Conservation (phyloP, 2,329 filamentous ascomycete genomes). For the Tolypocladium endophyticum region DNA sequence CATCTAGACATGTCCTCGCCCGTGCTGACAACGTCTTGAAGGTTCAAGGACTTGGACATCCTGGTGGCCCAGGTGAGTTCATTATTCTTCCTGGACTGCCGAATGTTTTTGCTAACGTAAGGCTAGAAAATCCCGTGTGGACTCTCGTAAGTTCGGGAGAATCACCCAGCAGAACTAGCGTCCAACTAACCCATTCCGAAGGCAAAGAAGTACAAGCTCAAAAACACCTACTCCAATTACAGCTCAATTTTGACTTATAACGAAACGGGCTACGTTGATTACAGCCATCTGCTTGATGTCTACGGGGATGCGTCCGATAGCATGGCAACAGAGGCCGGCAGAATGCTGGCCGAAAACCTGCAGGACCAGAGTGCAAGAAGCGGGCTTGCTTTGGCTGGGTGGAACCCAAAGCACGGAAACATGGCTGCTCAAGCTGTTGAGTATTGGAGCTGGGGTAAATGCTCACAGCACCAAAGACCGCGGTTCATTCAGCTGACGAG, state of each 20-base stretch:
- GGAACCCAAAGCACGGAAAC: slow-evolving; percentile 45
- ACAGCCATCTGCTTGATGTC: slow-evolving; percentile 34
- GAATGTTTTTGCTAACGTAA: slow-evolving; percentile 4
- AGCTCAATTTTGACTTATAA: slow-evolving; percentile 49
- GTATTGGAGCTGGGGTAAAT: slow-evolving; percentile 37
- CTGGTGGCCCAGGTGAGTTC: slow-evolving; percentile 13
- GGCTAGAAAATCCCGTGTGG: slow-evolving; percentile 50
- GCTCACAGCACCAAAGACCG: neutral
- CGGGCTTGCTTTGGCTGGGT: slow-evolving; percentile 48
- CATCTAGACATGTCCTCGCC: slow-evolving; percentile 5
- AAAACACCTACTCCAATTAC: slow-evolving; percentile 48
- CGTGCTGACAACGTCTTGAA: slow-evolving; percentile 11
- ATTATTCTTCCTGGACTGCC: neutral
- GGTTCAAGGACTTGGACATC: slow-evolving; percentile 11
- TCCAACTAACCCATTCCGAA: neutral
- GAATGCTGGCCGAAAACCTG: slow-evolving; percentile 45
- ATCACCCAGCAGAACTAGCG: neutral
- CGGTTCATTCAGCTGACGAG: neutral
- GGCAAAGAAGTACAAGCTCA: slow-evolving; percentile 46
- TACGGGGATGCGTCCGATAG: slow-evolving; percentile 35
- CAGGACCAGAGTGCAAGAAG: slow-evolving; percentile 52
- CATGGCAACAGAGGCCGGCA: slow-evolving; percentile 42
- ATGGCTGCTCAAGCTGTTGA: slow-evolving; percentile 49
- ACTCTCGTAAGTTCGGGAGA: slow-evolving; percentile 22
- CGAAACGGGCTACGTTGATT: slow-evolving; percentile 43